These are phyloP conservation scores for Trichocomaceae sp. DNA, from an alignment of 2,329 filamentous ascomycete species.

Conservation along the genomic window DNA sequence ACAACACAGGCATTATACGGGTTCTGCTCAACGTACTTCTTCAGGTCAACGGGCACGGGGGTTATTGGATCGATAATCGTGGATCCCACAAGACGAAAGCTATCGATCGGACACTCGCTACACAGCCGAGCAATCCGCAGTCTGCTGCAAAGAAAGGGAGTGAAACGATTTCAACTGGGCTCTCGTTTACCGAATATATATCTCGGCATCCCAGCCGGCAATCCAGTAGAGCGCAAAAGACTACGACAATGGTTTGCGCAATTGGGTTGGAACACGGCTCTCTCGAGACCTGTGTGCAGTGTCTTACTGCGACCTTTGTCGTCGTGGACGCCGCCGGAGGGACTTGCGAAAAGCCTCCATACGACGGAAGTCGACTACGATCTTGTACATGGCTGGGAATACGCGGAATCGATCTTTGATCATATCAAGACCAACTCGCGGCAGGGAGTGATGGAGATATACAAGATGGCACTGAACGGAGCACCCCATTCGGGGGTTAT, in stretches of 20 bases:
- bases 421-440: constrained; percentile 68
- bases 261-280: constrained; percentile 73
- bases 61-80: constrained; percentile 84
- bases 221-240: constrained; percentile 54
- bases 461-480: constrained; percentile 66
- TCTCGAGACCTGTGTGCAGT: constrained; percentile 59
- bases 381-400: constrained; percentile 72
- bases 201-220: constrained; percentile 69
- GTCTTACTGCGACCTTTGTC: constrained; percentile 67
- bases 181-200: constrained; percentile 78
- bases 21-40: constrained; percentile 83
- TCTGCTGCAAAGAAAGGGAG: constrained; percentile 61
- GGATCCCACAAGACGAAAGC: constrained; percentile 74
- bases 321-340: constrained; percentile 69
- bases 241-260: constrained; percentile 79
- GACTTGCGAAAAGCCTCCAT: constrained; percentile 66
- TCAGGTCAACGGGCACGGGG: constrained; percentile 61
- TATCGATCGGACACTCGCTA: constrained; percentile 84
- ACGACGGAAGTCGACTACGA: constrained; percentile 72
- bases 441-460: constrained; percentile 74
- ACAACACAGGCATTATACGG: constrained; percentile 86
- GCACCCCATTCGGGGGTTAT: constrained; percentile 72
- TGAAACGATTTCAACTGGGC: constrained; percentile 77
- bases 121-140: constrained; percentile 77
- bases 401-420: constrained; percentile 64